Conservation (phyloP, 805 yeast species). For the Blastobotrys parvus region DNA sequence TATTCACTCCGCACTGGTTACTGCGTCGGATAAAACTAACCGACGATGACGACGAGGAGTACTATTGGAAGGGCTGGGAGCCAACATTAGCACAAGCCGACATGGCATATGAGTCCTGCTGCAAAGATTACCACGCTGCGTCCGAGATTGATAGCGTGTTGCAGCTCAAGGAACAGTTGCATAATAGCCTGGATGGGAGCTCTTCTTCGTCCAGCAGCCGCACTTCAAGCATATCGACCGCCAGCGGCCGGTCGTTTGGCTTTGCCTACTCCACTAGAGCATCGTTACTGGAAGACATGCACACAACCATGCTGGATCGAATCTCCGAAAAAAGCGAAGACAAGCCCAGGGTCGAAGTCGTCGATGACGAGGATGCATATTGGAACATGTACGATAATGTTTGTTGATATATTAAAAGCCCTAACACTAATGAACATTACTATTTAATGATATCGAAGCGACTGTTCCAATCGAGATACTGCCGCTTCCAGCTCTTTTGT, state of each 20-base stretch:
- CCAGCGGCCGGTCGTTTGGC: no score
- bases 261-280: no score
- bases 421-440: no score
- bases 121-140: background rate
- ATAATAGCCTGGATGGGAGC: background rate
- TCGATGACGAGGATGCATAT: constrained; percentile 9
- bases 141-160: background rate
- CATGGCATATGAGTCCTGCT: constrained; percentile 8
- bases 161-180: background rate
- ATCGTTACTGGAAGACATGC: no score
- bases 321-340: no score
- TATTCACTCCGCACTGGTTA: constrained; percentile 11
- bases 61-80: constrained; percentile 19
- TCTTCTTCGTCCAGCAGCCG: background rate
- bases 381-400: constrained; percentile 10
- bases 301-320: no score
- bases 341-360: no score
- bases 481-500: no score
- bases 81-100: constrained; percentile 14
- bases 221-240: no score
- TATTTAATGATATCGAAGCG: no score
- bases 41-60: constrained; percentile 18
- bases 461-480: no score
- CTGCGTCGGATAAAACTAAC: constrained; percentile 13
- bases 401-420: no score